Conservation (phyloP, 176 grass and related monocot species). For the Cenchrus purpureus region DNA sequence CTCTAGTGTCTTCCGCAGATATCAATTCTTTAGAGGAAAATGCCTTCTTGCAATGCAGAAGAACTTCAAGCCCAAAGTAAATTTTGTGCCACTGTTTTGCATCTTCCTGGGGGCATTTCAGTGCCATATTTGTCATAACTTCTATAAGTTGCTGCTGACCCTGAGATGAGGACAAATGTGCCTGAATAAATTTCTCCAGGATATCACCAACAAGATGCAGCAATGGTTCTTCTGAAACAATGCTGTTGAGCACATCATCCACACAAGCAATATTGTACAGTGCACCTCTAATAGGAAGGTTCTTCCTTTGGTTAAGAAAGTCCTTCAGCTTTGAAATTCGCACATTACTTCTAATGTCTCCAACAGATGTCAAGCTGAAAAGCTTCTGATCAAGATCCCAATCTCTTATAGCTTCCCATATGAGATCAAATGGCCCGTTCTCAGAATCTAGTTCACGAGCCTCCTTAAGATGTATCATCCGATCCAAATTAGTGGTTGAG, state of each 20-base stretch:
- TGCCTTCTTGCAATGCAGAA: constrained; percentile 37
- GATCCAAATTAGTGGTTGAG: constrained; percentile 35
- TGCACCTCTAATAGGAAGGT: constrained; percentile 43
- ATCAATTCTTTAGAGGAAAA: constrained; percentile 39
- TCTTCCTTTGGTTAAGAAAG: constrained; percentile 25
- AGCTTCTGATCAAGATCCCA: constrained; percentile 57
- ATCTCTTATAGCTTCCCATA: constrained; percentile 42
- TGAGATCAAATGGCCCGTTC: constrained; percentile 37
- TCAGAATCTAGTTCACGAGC: constrained; percentile 33
- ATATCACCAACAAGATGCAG: constrained; percentile 35
- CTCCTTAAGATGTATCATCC: constrained; percentile 43
- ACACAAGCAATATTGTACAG: constrained; percentile 47
- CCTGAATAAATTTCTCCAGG: constrained; percentile 27
- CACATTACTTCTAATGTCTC: constrained; percentile 33
- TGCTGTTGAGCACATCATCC: constrained; percentile 38
- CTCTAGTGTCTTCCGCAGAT: constrained; percentile 19
- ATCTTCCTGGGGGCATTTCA: constrained; percentile 46
- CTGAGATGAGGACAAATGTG: constrained; percentile 10
- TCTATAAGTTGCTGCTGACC: constrained; percentile 34
- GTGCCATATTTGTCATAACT: neutral
- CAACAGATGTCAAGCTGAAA: constrained; percentile 45
- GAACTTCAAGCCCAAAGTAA: constrained; percentile 50
- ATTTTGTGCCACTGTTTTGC: constrained; percentile 50
- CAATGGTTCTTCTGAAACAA: constrained; percentile 40
- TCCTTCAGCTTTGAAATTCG: constrained; percentile 34